These are phyloP conservation scores for Mucor irregularis DNA, from an alignment of 371 early-diverging fungal species.

Conservation along the genomic window DNA sequence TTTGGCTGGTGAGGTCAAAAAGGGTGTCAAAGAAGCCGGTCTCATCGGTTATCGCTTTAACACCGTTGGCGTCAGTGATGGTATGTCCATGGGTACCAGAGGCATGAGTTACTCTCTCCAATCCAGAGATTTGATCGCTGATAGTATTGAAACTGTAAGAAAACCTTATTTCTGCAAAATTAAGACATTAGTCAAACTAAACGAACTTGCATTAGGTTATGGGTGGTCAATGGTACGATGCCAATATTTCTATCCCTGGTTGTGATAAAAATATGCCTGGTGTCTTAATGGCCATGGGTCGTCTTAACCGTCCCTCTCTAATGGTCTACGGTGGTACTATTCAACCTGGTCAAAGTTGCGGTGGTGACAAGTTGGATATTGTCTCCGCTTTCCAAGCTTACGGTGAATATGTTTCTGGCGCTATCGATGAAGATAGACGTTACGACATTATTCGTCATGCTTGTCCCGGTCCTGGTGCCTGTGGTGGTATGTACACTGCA, in stretches of 20 bases:
- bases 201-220: constrained; percentile 7
- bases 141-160: constrained; percentile 95
- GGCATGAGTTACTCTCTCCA: constrained; percentile 97
- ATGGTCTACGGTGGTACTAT: constrained; percentile 96
- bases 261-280: constrained; percentile 99
- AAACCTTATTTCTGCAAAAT: neutral
- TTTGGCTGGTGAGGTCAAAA: constrained; percentile 85
- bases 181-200: neutral
- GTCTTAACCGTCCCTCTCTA: constrained; percentile 92
- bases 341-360: constrained; percentile 68
- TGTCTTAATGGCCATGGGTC: constrained; percentile 92
- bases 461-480: constrained; percentile 97
- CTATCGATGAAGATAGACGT: constrained; percentile 84
- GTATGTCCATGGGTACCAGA: constrained; percentile 93
- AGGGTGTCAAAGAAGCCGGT: constrained; percentile 86
- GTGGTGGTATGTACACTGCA: constrained; percentile 99
- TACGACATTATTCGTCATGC: constrained; percentile 84
- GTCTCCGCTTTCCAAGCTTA: constrained; percentile 96
- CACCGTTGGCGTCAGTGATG: constrained; percentile 96
- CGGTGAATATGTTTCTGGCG: constrained; percentile 89
- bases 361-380: constrained; percentile 79
- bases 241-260: constrained; percentile 47
- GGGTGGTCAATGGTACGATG: constrained; percentile 29
- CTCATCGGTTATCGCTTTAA: constrained; percentile 95
- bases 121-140: constrained; percentile 96